Percentiles rank a stretch among this genome's conserved stretches.
Conservation (phyloP, 2,329 filamentous ascomycete genomes). For the Monilinia polystroma region DNA sequence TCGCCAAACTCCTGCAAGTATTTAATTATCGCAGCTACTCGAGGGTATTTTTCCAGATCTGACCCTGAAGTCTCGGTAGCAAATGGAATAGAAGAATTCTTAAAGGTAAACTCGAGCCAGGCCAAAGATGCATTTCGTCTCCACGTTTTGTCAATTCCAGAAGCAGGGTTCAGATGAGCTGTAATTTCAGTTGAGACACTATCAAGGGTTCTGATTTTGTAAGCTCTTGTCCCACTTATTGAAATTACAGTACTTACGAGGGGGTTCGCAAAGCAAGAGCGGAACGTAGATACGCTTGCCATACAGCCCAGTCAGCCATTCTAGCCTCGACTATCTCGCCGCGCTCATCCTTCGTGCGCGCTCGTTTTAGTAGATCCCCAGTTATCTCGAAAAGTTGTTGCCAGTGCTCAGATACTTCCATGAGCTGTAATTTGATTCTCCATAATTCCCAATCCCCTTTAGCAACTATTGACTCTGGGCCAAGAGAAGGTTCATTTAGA, state of each 20-base stretch:
- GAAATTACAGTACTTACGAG: conserved; percentile 31
- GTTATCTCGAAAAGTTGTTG: conserved; percentile 36
- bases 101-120: conserved; percentile 33
- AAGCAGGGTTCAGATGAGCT: conserved; percentile 37
- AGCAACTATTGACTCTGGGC: conserved; percentile 38
- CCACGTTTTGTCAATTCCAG: conserved; percentile 40
- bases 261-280: conserved; percentile 30
- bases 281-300: conserved; percentile 38
- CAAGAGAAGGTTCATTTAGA: conserved; percentile 36
- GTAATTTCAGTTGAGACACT: conserved; percentile 35
- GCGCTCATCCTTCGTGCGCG: conserved; percentile 36
- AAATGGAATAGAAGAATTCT: conserved; percentile 22
- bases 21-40: conserved; percentile 31
- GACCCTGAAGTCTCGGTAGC: conserved; percentile 7
- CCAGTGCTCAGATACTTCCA: conserved; percentile 35
- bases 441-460: conserved; percentile 41
- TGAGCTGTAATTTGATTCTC: conserved; percentile 36
- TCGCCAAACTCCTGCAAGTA: conserved; percentile 38
- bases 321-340: conserved; percentile 35
- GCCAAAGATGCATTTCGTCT: conserved; percentile 41
- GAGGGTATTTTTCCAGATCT: conserved; percentile 15
- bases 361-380: conserved; percentile 34
- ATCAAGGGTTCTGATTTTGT: conserved; percentile 5
- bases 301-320: conserved; percentile 40
- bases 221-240: not conserved